A percentile compares a stretch with the other conserved stretches of the same genome.
Conservation (phyloP, 2,329 filamentous ascomycete genomes). For the Hypocreales sp. region DNA sequence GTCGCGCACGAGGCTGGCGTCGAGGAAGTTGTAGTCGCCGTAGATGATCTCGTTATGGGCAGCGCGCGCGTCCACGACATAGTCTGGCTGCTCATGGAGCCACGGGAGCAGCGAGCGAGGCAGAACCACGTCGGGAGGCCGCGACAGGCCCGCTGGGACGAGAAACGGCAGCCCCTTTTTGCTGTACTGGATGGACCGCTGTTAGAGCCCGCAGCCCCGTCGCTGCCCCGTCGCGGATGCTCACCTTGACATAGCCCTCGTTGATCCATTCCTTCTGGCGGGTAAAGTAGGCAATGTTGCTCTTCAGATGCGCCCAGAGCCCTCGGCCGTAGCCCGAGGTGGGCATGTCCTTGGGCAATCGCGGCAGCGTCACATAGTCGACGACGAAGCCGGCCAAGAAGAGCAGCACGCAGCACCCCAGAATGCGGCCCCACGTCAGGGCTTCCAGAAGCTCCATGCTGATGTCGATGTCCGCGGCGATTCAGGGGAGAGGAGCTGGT, state of each 20-base stretch:
- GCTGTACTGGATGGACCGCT: constrained; percentile 15
- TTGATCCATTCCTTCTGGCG: constrained; percentile 23
- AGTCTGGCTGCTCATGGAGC: constrained; percentile 30
- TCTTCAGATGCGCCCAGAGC: constrained; percentile 18
- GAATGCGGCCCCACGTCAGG: constrained; percentile 14
- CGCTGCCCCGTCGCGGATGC: background rate
- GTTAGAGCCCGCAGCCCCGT: background rate
- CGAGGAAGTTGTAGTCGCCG: constrained; percentile 26
- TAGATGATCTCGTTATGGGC: constrained; percentile 25
- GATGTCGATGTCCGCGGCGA: too few species aligned
- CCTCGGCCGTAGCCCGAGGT: constrained; percentile 21
- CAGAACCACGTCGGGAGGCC: constrained; percentile 26
- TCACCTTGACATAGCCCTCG: constrained; percentile 26
- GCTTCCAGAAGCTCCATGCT: too few species aligned
- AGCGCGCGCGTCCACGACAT: constrained; percentile 21
- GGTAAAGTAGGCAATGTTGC: constrained; percentile 21
- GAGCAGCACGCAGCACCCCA: constrained; percentile 13
- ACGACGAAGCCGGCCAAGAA: constrained; percentile 22
- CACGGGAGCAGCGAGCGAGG: constrained; percentile 26
- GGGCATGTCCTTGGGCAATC: constrained; percentile 22
- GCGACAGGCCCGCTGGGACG: constrained; percentile 22
- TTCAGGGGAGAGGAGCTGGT: too few species aligned
- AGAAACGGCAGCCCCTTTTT: constrained; percentile 25
- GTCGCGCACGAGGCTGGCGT: constrained; percentile 16
- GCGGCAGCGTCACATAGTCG: constrained; percentile 22